Evolutionary conservation across 768 basidiomycete species (phyloP).

Genomic region (Lactarius psammicola): DNA sequence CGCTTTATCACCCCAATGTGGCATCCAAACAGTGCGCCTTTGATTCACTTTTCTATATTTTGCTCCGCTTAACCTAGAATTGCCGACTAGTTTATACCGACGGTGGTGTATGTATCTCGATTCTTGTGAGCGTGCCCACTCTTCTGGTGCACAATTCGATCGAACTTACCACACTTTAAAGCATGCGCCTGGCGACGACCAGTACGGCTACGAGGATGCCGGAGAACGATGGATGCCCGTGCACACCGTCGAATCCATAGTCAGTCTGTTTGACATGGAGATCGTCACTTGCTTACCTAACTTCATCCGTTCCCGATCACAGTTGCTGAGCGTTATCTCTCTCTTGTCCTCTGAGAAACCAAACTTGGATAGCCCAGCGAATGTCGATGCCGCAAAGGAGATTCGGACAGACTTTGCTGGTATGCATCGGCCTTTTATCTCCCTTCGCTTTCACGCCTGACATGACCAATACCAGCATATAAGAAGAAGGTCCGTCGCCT

Average conservation of each 20-base stretch:
- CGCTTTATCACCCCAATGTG: slow-evolving; percentile 93
- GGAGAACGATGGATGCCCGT: slow-evolving; percentile 98
- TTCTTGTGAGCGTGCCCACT: slow-evolving; percentile 56
- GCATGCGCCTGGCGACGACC: slow-evolving; percentile 96
- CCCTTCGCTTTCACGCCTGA: slow-evolving; percentile 11
- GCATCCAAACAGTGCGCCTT: slow-evolving; percentile 89
- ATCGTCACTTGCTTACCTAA: slow-evolving; percentile 6
- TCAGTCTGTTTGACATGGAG: slow-evolving; percentile 40
- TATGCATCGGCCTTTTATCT: slow-evolving; percentile 36
- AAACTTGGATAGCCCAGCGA: slow-evolving; percentile 91
- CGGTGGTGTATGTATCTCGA: slow-evolving; percentile 94
- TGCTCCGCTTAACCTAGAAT: not conserved
- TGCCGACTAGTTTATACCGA: slow-evolving; percentile 75
- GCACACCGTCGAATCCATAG: slow-evolving; percentile 95
- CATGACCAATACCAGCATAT: slow-evolving; percentile 55
- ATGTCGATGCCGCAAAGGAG: slow-evolving; percentile 94
- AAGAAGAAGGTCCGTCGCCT: slow-evolving; percentile 95
- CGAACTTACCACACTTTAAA: slow-evolving; percentile 34
- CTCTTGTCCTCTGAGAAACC: slow-evolving; percentile 90
- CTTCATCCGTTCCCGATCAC: slow-evolving; percentile 16
- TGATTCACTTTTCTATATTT: not conserved
- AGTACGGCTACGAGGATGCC: slow-evolving; percentile 96
- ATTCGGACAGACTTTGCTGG: slow-evolving; percentile 63
- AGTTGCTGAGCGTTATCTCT: slow-evolving; percentile 97
- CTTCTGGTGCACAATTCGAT: slow-evolving; percentile 19